These are phyloP conservation scores for Penicillium taxi DNA, from an alignment of 495 filamentous ascomycete species.

Conservation along the genomic window DNA sequence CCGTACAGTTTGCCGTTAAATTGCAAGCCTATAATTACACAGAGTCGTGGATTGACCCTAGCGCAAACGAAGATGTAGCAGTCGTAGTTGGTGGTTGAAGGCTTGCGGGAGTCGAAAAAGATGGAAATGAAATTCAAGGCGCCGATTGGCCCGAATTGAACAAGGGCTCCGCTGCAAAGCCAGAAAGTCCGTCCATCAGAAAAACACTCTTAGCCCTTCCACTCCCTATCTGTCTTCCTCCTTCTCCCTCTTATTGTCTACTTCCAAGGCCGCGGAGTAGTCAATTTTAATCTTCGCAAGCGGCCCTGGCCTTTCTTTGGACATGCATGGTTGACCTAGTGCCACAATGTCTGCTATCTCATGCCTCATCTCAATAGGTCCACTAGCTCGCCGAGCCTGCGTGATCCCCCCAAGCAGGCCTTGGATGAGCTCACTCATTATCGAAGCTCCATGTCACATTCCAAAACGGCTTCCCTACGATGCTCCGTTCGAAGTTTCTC, in stretches of 20 bases:
- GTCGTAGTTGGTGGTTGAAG: background rate
- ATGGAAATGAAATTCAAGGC: conserved; percentile 28
- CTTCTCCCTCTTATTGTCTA: conserved; percentile 4
- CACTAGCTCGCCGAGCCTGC: conserved; percentile 46
- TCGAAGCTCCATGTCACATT: conserved; percentile 27
- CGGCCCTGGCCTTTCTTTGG: conserved; percentile 19
- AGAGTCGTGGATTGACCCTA: no score
- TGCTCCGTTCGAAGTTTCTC: conserved; percentile 29
- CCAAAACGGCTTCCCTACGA: conserved; percentile 21
- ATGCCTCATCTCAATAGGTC: conserved; percentile 55
- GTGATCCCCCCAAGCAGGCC: conserved; percentile 40
- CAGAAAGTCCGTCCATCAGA: conserved; percentile 26
- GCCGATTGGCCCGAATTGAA: conserved; percentile 38
- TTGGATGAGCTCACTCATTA: conserved; percentile 32
- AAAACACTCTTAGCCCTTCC: conserved; percentile 17
- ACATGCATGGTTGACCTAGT: conserved; percentile 38
- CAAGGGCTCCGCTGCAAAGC: conserved; percentile 37
- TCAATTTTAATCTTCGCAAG: conserved; percentile 4
- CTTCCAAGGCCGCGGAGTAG: conserved; percentile 11
- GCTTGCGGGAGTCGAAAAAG: conserved; percentile 22
- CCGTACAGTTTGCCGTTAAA: no score
- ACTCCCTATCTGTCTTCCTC: background rate
- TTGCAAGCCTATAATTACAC: no score
- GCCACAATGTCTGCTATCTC: conserved; percentile 55
- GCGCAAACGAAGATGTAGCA: no score